Evolutionary conservation across 106 monocot species (phyloP), one percentile per base, ranked within the genome.

Genomic region (Narthecium ossifragum): DNA sequence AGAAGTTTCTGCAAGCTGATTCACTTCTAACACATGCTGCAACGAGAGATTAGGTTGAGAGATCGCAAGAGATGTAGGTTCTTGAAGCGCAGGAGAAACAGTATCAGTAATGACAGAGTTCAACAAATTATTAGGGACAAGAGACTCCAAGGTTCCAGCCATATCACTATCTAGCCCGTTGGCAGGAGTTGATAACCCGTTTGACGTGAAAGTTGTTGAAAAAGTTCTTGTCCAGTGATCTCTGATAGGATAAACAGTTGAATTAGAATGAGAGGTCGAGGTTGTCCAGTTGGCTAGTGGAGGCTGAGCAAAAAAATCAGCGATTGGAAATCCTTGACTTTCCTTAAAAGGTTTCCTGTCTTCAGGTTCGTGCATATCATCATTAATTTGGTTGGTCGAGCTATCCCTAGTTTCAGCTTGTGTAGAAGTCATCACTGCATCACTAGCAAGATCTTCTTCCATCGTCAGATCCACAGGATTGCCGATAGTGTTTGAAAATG

Each of bases 311-410:
- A 65, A 33, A 57, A 52, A 20, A 2, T 66, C 43, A 45, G 53
- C 41, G 45, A 37, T 8, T 17, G 17, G 21, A 56, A 46, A 24
- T 28, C 50, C 41, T 46, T 54, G 46, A 51, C 7, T 26, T 18
- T 78, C 61, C 64, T 68, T 36, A 22, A 69, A 32, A 4, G 78
- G 81, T 47, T 86, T 86, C 47, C 34, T 78, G 55, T 86, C 81
- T 81, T 75, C 75, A 54, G 55, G 5, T 54, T 78, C 81, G 24
- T 2, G 39, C 14, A 17, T 43, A 4, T 15, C 11, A 46, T 20
- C 30, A 36, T 70, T 70, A 21, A 31, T 31, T 47, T 9, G 51
- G 30, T n/a, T n/a, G n/a, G n/a, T n/a, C n/a, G n/a, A n/a, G n/a
- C n/a, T n/a, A n/a, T n/a, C n/a, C n/a, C n/a, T n/a, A n/a, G n/a